Conservation (phyloP, 768 basidiomycete genomes). For the Leccinum incarnatum region DNA sequence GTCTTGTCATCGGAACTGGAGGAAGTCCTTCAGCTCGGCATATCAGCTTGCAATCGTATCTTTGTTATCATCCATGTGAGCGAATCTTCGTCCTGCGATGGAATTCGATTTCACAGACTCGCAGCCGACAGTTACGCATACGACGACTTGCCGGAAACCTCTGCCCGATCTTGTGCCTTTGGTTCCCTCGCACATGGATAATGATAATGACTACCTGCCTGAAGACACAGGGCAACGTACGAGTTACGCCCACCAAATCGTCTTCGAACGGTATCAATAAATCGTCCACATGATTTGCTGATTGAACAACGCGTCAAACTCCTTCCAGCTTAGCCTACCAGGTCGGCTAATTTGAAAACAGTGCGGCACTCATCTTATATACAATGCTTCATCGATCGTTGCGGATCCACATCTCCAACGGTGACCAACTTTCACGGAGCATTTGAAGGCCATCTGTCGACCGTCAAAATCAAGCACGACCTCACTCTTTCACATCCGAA, state of each 20-base stretch:
- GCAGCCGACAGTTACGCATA: conserved; percentile 15
- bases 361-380: too few species aligned
- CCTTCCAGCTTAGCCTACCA: neutral
- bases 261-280: conserved; percentile 4
- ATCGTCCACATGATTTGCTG: neutral
- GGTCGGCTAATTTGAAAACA: too few species aligned
- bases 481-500: too few species aligned
- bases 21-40: conserved; percentile 33
- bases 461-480: too few species aligned
- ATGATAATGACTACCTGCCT: neutral
- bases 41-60: conserved; percentile 28
- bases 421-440: too few species aligned
- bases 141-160: neutral
- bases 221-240: conserved; percentile 17
- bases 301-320: too few species aligned
- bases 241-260: neutral
- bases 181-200: neutral
- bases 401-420: too few species aligned
- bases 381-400: too few species aligned
- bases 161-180: neutral
- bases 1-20: conserved; percentile 44
- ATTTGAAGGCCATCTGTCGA: too few species aligned
- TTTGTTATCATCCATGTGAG: conserved; percentile 35
- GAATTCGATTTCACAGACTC: conserved; percentile 4
- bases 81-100: neutral